Evolutionary conservation across 345 rosid species (phyloP), one percentile per base, ranked within the genome.

Genomic region (Luvunga scandens): DNA sequence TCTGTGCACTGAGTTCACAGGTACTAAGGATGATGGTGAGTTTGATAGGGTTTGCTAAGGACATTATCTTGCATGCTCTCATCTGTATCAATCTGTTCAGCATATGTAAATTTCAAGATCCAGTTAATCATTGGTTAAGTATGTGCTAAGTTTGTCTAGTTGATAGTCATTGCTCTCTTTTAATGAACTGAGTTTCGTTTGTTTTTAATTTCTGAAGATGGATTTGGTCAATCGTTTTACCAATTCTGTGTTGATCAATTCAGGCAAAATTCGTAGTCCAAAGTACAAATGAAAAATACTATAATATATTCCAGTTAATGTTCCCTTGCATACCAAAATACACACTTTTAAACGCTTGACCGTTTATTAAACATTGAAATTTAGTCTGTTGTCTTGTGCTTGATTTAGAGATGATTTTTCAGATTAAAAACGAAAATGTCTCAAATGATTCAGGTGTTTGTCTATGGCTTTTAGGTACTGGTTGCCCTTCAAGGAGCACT

Each of bases 401-500:
- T 24, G 7, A 73, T 73, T 74, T 38, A 42, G 77, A 48, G 42
- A 16, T 45, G 67, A 45, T 45, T 42, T 5, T 60, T 62, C 19
- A 62, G 59, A 39, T 62, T 12, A 45, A 13, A 57, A 39, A 59
- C 9, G 4, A 34, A 21, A 24, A 25, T 38, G 33, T 75, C 61
- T 21, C 4, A n/a, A n/a, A 48, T 66, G 72, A 75, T 60, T 18
- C 16, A 9, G 27, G 30, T 57, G 9, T 63, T 56, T 14, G 39
- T 65, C 31, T 73, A 65, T 33, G 74, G 19, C 50, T 33, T 48
- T 22, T 28, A 70, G 73, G 60, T 70, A 48, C 53, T 70, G 73
- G 73, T 70, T 21, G 73, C 73, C 30, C 73, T 48, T 48, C 60
- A 70, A 48, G 73, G 60, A 16, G 73, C 73, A 27, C 67, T 95